These are phyloP conservation scores for Boechera divaricarpa DNA, from an alignment of 345 rosid species.

Conservation along the genomic window DNA sequence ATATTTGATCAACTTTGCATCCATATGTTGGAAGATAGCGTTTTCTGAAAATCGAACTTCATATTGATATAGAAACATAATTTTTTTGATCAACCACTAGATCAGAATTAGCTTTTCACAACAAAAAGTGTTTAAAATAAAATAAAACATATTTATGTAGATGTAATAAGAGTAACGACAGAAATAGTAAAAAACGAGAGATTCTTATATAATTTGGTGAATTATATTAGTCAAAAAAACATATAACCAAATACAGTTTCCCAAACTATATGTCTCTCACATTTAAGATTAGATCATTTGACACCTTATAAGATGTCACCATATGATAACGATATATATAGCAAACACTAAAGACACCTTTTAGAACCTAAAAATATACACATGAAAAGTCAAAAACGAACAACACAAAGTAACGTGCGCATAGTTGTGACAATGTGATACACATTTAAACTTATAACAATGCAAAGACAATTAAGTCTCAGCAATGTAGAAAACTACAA, in stretches of 20 bases:
- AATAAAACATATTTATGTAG: too few species aligned
- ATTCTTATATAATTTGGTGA: not conserved
- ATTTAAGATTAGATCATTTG: not conserved
- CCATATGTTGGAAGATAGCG: too few species aligned
- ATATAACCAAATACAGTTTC: too few species aligned
- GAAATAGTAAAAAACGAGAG: not conserved
- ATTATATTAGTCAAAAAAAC: not conserved
- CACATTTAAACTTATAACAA: not conserved
- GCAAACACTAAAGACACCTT: not conserved
- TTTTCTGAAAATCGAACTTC: too few species aligned
- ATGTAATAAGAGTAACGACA: too few species aligned
- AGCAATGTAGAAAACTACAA: slow-evolving; percentile 39
- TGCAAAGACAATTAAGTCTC: slow-evolving; percentile 4
- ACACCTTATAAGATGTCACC: not conserved
- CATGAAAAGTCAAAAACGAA: too few species aligned
- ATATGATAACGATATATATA: not conserved
- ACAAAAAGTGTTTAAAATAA: too few species aligned
- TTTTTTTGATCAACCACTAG: too few species aligned
- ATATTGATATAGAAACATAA: too few species aligned
- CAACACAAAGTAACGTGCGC: not conserved
- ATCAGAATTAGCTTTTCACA: too few species aligned
- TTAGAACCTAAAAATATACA: too few species aligned
- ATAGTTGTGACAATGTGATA: slow-evolving; percentile 6
- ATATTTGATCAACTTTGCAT: too few species aligned
- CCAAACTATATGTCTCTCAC: not conserved